These are phyloP conservation scores for Pyrenophora tritici-repentis DNA, from an alignment of 2,329 filamentous ascomycete species.

Conservation along the genomic window DNA sequence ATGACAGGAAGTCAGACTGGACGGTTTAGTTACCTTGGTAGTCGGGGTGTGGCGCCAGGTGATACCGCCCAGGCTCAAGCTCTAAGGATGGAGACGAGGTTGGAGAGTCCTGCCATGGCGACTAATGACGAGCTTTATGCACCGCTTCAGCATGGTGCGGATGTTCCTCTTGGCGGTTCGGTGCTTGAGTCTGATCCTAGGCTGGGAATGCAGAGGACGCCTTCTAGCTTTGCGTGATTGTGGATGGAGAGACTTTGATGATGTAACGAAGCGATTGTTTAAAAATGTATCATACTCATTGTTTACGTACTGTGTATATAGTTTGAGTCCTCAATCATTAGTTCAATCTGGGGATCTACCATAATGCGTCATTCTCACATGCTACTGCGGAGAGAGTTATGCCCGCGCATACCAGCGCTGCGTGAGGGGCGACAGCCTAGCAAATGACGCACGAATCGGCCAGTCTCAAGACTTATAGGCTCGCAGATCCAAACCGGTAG, in stretches of 20 bases:
- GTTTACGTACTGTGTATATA: background rate
- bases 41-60: slow-evolving; percentile 11
- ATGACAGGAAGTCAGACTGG: slow-evolving; percentile 18
- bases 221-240: slow-evolving; percentile 16
- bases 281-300: background rate
- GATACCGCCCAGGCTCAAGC: slow-evolving; percentile 9
- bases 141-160: slow-evolving; percentile 16
- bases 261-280: background rate
- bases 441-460: too few relatives aligned
- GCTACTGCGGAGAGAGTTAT: too few relatives aligned
- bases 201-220: slow-evolving; percentile 12
- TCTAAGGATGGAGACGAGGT: slow-evolving; percentile 7
- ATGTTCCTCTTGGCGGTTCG: slow-evolving; percentile 19
- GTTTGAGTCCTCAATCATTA: background rate
- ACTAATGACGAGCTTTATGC: slow-evolving; percentile 22
- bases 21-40: slow-evolving; percentile 21
- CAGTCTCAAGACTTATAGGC: too few relatives aligned
- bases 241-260: background rate
- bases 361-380: too few relatives aligned
- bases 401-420: too few relatives aligned
- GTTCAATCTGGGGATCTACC: too few relatives aligned
- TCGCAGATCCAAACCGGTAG: too few relatives aligned
- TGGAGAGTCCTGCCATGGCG: slow-evolving; percentile 20
- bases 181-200: slow-evolving; percentile 17
- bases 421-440: too few relatives aligned